phyloP scores from a whole-genome alignment of 106 monocot genomes.

The Acanthochlamys bracteata region DNA sequence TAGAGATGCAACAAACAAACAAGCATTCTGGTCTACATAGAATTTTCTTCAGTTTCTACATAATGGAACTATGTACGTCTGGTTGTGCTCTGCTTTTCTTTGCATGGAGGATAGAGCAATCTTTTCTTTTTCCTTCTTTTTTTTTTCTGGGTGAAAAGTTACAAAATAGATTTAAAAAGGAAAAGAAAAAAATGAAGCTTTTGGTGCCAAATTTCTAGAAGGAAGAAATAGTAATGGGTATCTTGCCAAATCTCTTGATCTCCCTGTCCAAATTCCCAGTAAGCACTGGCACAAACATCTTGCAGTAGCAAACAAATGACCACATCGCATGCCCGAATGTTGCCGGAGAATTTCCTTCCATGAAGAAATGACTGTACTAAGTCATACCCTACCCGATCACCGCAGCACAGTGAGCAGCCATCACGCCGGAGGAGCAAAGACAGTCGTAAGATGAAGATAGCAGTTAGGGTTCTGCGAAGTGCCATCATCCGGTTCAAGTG shows the following conservation, averaged over 20 bases:
- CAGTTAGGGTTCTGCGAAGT: constrained; percentile 64
- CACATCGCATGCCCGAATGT: constrained; percentile 67
- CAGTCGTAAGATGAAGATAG: constrained; percentile 27
- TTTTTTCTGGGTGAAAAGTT: too few species aligned
- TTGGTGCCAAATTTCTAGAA: too few species aligned
- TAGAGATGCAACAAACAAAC: too few species aligned
- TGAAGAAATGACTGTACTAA: constrained; percentile 84
- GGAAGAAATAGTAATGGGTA: constrained; percentile 9
- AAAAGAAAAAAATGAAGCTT: too few species aligned
- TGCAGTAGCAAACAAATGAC: constrained; percentile 68
- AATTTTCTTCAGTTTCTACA: too few species aligned
- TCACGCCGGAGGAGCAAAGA: constrained; percentile 20
- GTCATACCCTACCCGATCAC: constrained; percentile 48
- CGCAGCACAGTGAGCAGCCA: constrained; percentile 32
- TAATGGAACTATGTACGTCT: too few species aligned
- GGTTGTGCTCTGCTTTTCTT: too few species aligned
- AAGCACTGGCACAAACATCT: constrained; percentile 80
- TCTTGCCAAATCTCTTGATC: constrained; percentile 78
- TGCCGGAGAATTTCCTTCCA: constrained; percentile 63
- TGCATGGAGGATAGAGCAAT: too few species aligned
- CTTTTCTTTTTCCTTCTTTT: too few species aligned
- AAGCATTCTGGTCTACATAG: too few species aligned
- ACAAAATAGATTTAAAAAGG: too few species aligned
- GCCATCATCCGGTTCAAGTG: constrained; percentile 80
- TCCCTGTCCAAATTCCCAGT: constrained; percentile 67